These are phyloP conservation scores for Psilocybe azurescens DNA, from an alignment of 768 basidiomycete species.

Conservation along the genomic window DNA sequence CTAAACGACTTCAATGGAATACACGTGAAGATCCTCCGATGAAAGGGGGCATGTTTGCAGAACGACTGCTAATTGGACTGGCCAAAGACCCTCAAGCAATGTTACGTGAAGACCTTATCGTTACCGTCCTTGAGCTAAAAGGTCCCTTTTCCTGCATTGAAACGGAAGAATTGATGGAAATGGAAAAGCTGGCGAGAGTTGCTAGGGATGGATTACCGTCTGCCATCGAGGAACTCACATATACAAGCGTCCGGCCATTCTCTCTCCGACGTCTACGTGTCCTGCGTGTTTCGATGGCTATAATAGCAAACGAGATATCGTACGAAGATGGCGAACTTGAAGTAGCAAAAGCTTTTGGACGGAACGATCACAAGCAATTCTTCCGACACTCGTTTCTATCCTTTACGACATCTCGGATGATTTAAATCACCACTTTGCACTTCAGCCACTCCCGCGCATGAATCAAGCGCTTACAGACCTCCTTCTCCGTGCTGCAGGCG, in stretches of 20 bases:
- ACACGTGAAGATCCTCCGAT: conserved; percentile 65
- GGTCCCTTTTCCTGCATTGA: conserved; percentile 66
- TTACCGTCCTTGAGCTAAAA: conserved; percentile 61
- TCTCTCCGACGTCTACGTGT: conserved; percentile 58
- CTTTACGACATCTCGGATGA: conserved; percentile 56
- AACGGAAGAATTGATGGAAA: conserved; percentile 59
- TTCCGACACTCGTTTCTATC: conserved; percentile 60
- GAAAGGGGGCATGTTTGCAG: conserved; percentile 68
- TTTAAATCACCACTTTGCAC: conserved; percentile 55
- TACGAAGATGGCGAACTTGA: conserved; percentile 57
- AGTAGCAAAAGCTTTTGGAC: conserved; percentile 62
- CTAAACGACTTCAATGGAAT: conserved; percentile 75
- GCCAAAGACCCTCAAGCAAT: conserved; percentile 64
- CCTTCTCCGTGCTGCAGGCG: conserved; percentile 58
- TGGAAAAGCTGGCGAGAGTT: conserved; percentile 69
- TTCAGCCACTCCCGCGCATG: conserved; percentile 40
- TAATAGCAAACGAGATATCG: conserved; percentile 56
- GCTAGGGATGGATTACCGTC: conserved; percentile 69
- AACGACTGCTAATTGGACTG: conserved; percentile 68
- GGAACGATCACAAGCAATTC: conserved; percentile 60
- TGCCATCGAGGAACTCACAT: conserved; percentile 66
- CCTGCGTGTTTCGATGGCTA: conserved; percentile 66
- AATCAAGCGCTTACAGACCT: conserved; percentile 53
- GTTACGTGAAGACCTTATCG: conserved; percentile 61
- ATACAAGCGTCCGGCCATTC: conserved; percentile 53